These are phyloP conservation scores for Euphrasia confusa DNA, from an alignment of 257 asterid species.

Conservation along the genomic window DNA sequence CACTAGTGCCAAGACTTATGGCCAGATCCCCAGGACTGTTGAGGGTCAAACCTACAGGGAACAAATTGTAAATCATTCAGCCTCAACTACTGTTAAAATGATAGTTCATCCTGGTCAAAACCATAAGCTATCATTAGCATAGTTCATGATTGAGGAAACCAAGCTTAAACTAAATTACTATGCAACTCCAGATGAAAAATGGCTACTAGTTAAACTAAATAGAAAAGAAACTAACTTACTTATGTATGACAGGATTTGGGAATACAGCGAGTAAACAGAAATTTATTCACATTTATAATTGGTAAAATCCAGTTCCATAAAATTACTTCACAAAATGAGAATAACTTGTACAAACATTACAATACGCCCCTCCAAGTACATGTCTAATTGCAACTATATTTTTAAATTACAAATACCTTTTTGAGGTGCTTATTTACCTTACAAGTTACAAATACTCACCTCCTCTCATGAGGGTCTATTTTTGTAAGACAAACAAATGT, in stretches of 20 bases:
- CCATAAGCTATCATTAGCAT: not conserved
- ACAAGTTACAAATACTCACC: not conserved
- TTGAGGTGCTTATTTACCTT: not conserved
- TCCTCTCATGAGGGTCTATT: not conserved
- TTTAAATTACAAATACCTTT: not conserved
- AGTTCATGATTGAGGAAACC: not conserved
- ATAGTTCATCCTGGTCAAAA: not conserved
- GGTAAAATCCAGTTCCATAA: not conserved
- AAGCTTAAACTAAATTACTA: not conserved
- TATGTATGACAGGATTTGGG: not conserved
- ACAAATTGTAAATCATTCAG: slow-evolving; percentile 20
- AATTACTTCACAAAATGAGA: not conserved
- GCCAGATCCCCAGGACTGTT: slow-evolving; percentile 83
- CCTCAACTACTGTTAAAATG: not conserved
- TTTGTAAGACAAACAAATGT: not conserved
- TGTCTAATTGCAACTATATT: not conserved
- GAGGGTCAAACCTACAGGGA: slow-evolving; percentile 64
- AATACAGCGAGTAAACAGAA: not conserved
- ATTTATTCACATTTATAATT: not conserved
- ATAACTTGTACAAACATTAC: not conserved
- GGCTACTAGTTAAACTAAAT: not conserved
- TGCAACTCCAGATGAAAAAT: not conserved
- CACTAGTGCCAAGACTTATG: slow-evolving; percentile 94
- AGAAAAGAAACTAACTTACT: not conserved
- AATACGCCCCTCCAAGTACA: not conserved